phyloP scores from a whole-genome alignment of 2,329 filamentous ascomycete genomes.

The Exutisphaerella laricina region DNA sequence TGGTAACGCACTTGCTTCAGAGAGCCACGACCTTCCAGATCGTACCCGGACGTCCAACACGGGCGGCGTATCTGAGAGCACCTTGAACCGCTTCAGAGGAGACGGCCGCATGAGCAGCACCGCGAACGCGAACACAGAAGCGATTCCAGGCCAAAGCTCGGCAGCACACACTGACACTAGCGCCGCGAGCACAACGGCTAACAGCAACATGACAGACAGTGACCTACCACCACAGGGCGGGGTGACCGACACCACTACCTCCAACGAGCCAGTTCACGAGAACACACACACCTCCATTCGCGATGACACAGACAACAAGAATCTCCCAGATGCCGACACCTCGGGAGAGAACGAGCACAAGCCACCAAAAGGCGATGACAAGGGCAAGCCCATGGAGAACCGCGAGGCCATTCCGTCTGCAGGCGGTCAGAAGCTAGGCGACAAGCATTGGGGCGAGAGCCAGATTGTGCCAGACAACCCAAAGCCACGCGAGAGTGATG shows the following conservation, averaged over 20 bases:
- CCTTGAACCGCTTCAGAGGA: constrained; percentile 1
- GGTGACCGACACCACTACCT: neutral
- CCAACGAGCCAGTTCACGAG: neutral
- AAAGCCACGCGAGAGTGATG: constrained; percentile 5
- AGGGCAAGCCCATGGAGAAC: constrained; percentile 23
- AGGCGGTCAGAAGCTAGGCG: constrained; percentile 29
- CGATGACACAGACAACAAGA: constrained; percentile 3
- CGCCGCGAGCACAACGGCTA: constrained; percentile 1
- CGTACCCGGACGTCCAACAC: neutral
- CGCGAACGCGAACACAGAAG: neutral
- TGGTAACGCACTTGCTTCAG: neutral
- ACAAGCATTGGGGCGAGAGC: constrained; percentile 34
- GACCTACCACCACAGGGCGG: neutral
- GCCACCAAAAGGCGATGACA: constrained; percentile 5
- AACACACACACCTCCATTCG: constrained; percentile 1
- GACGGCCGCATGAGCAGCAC: neutral
- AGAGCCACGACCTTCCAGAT: constrained; percentile 2
- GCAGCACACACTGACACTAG: constrained; percentile 3
- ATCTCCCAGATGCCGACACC: constrained; percentile 4
- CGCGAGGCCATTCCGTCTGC: constrained; percentile 29
- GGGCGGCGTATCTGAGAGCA: neutral
- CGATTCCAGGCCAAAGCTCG: neutral
- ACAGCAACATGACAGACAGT: constrained; percentile 1
- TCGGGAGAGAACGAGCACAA: constrained; percentile 12
- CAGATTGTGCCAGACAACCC: constrained; percentile 30